These are phyloP conservation scores for Euclidium syriacum DNA, from an alignment of 345 rosid genomes.

Conservation along the genomic window DNA sequence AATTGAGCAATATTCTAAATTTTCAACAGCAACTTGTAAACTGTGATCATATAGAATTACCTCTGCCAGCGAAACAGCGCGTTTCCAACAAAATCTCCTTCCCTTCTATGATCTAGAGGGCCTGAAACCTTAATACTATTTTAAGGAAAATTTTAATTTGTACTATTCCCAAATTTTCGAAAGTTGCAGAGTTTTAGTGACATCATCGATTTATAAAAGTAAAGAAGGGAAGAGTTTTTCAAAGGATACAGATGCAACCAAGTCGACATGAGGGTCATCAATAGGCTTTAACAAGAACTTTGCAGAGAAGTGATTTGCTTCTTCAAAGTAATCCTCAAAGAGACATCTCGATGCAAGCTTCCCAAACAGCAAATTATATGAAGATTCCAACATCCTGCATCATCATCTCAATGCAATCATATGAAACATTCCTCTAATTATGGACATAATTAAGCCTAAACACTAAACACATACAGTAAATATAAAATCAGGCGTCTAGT, in stretches of 20 bases:
- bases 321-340: constrained; percentile 85
- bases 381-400: constrained; percentile 84
- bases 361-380: constrained; percentile 75
- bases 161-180: background rate
- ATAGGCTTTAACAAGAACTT: constrained; percentile 76
- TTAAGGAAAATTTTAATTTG: constrained; percentile 22
- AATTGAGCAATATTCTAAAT: background rate
- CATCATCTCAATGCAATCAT: background rate
- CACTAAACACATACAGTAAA: too few relatives aligned
- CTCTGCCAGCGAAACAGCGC: constrained; percentile 86
- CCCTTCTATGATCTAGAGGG: constrained; percentile 50
- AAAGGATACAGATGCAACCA: constrained; percentile 80
- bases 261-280: constrained; percentile 88
- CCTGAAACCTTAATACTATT: constrained; percentile 56
- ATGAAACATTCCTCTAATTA: too few relatives aligned
- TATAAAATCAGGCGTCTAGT: too few relatives aligned
- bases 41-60: too few relatives aligned
- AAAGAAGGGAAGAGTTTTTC: background rate
- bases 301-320: constrained; percentile 57
- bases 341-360: constrained; percentile 74
- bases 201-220: background rate
- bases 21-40: background rate
- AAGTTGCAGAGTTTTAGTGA: background rate
- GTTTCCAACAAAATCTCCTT: constrained; percentile 58
- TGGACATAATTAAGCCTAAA: too few relatives aligned